Conservation (phyloP, 495 filamentous ascomycete species). For the Aspergillus asperescens region DNA sequence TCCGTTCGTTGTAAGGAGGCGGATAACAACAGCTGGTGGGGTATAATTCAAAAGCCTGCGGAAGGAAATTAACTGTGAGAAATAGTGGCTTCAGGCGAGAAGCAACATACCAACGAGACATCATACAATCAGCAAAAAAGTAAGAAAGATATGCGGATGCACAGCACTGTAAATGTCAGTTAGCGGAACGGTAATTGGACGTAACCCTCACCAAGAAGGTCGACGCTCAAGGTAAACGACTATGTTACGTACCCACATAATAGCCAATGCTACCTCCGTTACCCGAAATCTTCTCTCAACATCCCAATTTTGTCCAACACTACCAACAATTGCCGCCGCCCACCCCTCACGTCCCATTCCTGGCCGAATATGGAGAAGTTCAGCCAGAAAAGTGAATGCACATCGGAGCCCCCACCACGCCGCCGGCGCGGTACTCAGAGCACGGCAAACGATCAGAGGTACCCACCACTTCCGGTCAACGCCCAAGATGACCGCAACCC, state of each 20-base stretch:
- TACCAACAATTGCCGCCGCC: slow-evolving; percentile 43
- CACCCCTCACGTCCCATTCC: slow-evolving; percentile 44
- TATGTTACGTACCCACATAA: slow-evolving; percentile 68
- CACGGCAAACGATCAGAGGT: slow-evolving; percentile 56
- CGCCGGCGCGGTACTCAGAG: slow-evolving; percentile 54
- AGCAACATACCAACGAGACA: slow-evolving; percentile 73
- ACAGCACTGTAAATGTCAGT: slow-evolving; percentile 53
- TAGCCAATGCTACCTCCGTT: slow-evolving; percentile 73
- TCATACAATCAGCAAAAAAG: slow-evolving; percentile 87
- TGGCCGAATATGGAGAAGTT: slow-evolving; percentile 46
- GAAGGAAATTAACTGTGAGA: neutral
- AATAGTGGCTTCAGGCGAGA: neutral
- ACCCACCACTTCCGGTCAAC: slow-evolving; percentile 58
- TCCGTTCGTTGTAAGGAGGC: slow-evolving; percentile 71
- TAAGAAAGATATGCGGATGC: slow-evolving; percentile 82
- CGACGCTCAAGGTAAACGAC: neutral
- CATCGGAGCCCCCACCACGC: slow-evolving; percentile 60
- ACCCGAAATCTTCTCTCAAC: slow-evolving; percentile 57
- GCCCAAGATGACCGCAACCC: slow-evolving; percentile 59
- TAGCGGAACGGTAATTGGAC: neutral
- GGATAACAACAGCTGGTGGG: slow-evolving; percentile 75
- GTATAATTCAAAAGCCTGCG: slow-evolving; percentile 86
- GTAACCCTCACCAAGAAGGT: neutral
- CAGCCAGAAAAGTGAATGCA: slow-evolving; percentile 54
- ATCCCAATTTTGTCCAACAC: slow-evolving; percentile 46